A percentile compares a stretch with the other conserved stretches of the same genome.
phyloP scores from a whole-genome alignment of 495 filamentous ascomycete genomes.

The Rhypophila decipiens region DNA sequence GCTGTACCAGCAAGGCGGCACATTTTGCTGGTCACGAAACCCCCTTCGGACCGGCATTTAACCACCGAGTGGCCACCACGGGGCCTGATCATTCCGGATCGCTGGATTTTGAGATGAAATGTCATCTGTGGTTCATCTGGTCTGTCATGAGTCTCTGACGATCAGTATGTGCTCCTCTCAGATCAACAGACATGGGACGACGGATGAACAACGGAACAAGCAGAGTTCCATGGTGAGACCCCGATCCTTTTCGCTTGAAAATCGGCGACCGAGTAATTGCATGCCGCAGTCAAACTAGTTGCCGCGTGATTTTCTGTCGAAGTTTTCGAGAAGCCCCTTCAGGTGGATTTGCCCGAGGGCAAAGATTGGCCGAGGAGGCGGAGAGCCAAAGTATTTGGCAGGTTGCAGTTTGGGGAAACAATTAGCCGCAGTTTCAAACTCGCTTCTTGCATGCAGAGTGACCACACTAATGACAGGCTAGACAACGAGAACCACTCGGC shows the following conservation, averaged over 20 bases:
- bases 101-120: background rate
- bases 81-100: constrained; percentile 7
- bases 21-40: background rate
- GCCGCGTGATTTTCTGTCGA: constrained; percentile 22
- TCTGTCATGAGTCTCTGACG: constrained; percentile 15
- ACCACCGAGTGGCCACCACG: constrained; percentile 1
- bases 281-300: constrained; percentile 11
- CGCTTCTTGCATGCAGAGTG: constrained; percentile 12
- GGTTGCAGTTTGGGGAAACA: constrained; percentile 20
- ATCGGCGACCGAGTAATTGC: constrained; percentile 13
- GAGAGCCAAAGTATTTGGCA: constrained; percentile 1
- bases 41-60: no score
- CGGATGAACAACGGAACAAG: constrained; percentile 8
- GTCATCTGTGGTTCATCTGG: constrained; percentile 6
- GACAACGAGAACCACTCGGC: constrained; percentile 17
- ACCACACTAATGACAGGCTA: constrained; percentile 14
- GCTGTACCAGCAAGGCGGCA: background rate
- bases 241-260: background rate
- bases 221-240: constrained; percentile 11
- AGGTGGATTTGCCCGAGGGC: constrained; percentile 22
- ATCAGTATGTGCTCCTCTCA: constrained; percentile 9
- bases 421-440: constrained; percentile 38
- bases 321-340: constrained; percentile 28
- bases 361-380: constrained; percentile 13
- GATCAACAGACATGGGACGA: constrained; percentile 19